phyloP scores from a whole-genome alignment of 352 stramenopile genomes.

The Globisporangium nodosum region DNA sequence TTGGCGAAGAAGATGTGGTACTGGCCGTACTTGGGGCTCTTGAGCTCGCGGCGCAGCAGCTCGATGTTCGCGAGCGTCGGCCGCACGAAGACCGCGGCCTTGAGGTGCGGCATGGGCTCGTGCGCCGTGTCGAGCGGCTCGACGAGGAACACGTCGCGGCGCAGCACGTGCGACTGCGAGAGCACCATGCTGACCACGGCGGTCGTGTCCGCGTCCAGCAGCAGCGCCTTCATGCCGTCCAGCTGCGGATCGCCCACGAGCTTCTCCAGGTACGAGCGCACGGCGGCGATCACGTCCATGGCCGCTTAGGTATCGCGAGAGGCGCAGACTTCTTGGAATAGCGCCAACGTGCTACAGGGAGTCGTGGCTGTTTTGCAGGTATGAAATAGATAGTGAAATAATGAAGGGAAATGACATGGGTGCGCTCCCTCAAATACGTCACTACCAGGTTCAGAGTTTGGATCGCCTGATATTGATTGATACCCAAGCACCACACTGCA shows the following conservation, averaged over 20 bases:
- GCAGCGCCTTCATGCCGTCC: constrained; percentile 95
- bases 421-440: too few species aligned
- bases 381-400: too few species aligned
- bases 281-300: constrained; percentile 72
- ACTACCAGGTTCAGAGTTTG: too few species aligned
- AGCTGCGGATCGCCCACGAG: constrained; percentile 78
- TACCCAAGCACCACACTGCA: too few species aligned
- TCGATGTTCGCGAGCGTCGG: constrained; percentile 91
- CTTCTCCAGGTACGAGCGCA: constrained; percentile 78
- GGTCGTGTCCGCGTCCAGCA: constrained; percentile 94
- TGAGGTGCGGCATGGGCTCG: constrained; percentile 91
- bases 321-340: not conserved
- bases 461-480: too few species aligned
- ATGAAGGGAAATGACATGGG: too few species aligned
- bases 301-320: not conserved
- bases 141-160: constrained; percentile 95
- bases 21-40: constrained; percentile 93
- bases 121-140: constrained; percentile 83
- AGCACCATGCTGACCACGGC: constrained; percentile 95
- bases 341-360: not conserved
- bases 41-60: constrained; percentile 90
- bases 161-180: constrained; percentile 94
- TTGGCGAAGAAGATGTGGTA: constrained; percentile 99
- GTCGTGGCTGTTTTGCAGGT: not conserved
- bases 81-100: constrained; percentile 93